A percentile compares a stretch with the other conserved stretches of the same genome.
Conservation (phyloP, 2,329 filamentous ascomycete genomes). For the Aspergillus vadensis region DNA sequence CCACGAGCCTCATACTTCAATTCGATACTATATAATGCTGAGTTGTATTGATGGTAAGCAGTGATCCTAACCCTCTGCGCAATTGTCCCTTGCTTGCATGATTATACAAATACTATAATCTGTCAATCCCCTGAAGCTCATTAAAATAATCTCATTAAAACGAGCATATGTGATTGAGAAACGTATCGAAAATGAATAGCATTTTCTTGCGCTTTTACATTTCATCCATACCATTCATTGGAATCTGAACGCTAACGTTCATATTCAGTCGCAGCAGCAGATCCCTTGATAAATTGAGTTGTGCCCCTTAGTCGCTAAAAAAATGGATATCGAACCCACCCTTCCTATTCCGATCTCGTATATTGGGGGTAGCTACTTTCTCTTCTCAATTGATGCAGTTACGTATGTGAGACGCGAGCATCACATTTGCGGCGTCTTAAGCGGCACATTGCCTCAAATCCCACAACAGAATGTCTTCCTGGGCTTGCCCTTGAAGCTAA, state of each 20-base stretch:
- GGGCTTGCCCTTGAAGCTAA: constrained; percentile 82
- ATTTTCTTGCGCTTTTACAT: constrained; percentile 15
- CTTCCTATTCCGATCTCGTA: constrained; percentile 76
- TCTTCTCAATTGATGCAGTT: constrained; percentile 84
- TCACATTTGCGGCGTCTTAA: constrained; percentile 81
- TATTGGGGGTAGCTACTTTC: constrained; percentile 77
- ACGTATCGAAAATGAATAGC: constrained; percentile 43
- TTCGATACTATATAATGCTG: constrained; percentile 10
- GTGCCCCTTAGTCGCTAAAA: constrained; percentile 8
- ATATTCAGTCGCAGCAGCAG: constrained; percentile 18
- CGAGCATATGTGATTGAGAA: constrained; percentile 48
- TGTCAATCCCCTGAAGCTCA: constrained; percentile 79
- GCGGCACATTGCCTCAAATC: constrained; percentile 85
- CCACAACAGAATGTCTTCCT: constrained; percentile 95
- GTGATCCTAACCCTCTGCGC: not conserved
- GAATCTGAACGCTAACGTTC: constrained; percentile 28
- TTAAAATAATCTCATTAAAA: constrained; percentile 36
- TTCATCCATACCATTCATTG: constrained; percentile 6
- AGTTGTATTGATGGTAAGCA: constrained; percentile 35
- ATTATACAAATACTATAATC: constrained; percentile 68
- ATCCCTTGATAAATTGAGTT: not conserved
- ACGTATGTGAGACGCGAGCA: constrained; percentile 76
- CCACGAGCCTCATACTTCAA: constrained; percentile 13
- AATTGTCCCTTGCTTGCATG: constrained; percentile 50
- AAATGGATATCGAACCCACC: constrained; percentile 40